These are phyloP conservation scores for Cairneyella variabilis DNA, from an alignment of 495 filamentous ascomycete species.

Conservation along the genomic window DNA sequence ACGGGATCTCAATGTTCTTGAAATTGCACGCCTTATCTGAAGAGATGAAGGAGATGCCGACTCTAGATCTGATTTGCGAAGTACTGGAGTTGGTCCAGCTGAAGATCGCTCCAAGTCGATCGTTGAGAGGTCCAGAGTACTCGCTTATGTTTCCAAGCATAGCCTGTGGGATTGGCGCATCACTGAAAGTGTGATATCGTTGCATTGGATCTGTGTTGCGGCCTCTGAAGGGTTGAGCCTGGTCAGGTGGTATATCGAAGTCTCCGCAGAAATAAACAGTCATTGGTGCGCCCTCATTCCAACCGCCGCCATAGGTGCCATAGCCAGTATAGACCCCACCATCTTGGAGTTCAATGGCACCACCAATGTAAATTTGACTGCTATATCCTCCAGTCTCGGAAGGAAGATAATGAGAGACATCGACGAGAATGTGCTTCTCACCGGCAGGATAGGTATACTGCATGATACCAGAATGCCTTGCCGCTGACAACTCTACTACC, in stretches of 20 bases:
- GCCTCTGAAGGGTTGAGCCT: neutral
- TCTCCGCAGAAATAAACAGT: constrained; percentile 67
- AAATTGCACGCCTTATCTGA: constrained; percentile 57
- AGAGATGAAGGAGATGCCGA: constrained; percentile 71
- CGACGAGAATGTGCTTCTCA: constrained; percentile 51
- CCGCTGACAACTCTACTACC: constrained; percentile 55
- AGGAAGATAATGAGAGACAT: constrained; percentile 68
- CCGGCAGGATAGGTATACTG: constrained; percentile 56
- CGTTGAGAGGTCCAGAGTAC: constrained; percentile 28
- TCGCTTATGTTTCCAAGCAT: constrained; percentile 22
- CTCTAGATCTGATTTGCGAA: constrained; percentile 49
- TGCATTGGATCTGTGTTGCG: neutral
- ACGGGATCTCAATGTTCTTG: constrained; percentile 56
- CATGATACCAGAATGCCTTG: constrained; percentile 59
- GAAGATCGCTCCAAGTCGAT: constrained; percentile 40
- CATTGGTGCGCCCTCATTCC: constrained; percentile 55
- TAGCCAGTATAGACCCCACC: constrained; percentile 60
- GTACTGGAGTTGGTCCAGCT: constrained; percentile 30
- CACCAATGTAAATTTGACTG: constrained; percentile 64
- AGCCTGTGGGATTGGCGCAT: neutral
- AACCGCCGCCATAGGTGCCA: constrained; percentile 60
- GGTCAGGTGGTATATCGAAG: constrained; percentile 33
- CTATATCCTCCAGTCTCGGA: constrained; percentile 56
- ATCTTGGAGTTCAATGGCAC: constrained; percentile 47
- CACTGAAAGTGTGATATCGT: neutral